Percentiles rank a stretch among this genome's conserved stretches.
These are phyloP conservation scores for Lignosus rhinocerotis DNA, from an alignment of 1,284 basidiomycete species.

Conservation along the genomic window DNA sequence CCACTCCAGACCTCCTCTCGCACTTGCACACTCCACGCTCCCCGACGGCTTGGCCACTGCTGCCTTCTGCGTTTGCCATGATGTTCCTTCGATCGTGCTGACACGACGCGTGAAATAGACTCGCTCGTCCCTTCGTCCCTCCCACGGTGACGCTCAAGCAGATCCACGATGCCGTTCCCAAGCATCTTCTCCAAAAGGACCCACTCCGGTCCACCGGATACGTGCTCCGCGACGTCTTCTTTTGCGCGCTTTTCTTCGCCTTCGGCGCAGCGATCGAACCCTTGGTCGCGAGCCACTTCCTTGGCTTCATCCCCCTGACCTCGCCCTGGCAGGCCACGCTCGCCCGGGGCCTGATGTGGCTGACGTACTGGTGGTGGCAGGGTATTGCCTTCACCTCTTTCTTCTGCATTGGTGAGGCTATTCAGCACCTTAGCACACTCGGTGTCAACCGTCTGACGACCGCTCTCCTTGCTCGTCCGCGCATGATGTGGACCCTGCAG, in stretches of 20 bases:
- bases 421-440: neutral
- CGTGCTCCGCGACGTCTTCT: conserved; percentile 42
- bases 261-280: conserved; percentile 42
- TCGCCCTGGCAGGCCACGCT: conserved; percentile 24
- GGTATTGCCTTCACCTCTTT: conserved; percentile 49
- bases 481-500: conserved; percentile 13
- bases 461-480: conserved; percentile 4
- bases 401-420: conserved; percentile 46
- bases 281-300: conserved; percentile 26
- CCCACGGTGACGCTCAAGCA: conserved; percentile 46
- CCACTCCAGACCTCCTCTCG: neutral
- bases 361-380: conserved; percentile 51
- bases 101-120: conserved; percentile 22
- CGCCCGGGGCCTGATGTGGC: conserved; percentile 37
- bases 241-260: conserved; percentile 41
- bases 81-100: neutral
- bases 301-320: conserved; percentile 23
- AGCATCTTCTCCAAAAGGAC: conserved; percentile 53
- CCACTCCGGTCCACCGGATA: conserved; percentile 35
- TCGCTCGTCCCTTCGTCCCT: conserved; percentile 39
- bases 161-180: conserved; percentile 48
- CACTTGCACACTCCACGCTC: neutral
- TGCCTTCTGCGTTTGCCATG: neutral
- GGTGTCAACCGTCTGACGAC: neutral
- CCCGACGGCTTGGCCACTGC: neutral